These are phyloP conservation scores for Castanopsis chinensis DNA, from an alignment of 306 rosid genomes.

Conservation along the genomic window DNA sequence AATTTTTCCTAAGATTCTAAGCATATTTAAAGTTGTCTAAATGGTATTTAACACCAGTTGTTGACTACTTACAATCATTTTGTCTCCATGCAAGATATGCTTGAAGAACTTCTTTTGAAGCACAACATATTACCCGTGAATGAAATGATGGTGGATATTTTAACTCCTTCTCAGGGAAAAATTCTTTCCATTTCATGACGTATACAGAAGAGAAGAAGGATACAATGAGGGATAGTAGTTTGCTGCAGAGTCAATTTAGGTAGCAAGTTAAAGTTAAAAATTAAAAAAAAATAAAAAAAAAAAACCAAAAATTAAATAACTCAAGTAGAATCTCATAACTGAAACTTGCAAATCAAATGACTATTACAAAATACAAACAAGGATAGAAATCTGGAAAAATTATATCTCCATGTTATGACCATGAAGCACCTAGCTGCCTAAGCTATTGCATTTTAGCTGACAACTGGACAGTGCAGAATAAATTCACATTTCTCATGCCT, in stretches of 20 bases:
- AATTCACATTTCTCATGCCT: not conserved
- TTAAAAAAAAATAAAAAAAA: not conserved
- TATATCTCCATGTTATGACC: not conserved
- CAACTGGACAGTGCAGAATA: not conserved
- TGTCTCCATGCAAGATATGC: conserved; percentile 83
- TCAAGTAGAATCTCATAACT: not conserved
- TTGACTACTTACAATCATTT: conserved; percentile 48
- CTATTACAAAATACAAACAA: not conserved
- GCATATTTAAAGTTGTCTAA: not conserved
- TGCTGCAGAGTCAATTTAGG: conserved; percentile 40
- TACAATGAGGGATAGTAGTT: conserved; percentile 59
- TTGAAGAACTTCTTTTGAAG: conserved; percentile 68
- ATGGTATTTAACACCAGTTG: not conserved
- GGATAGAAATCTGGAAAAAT: not conserved
- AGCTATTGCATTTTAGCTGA: not conserved
- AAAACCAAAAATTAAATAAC: not conserved
- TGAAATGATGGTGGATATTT: conserved; percentile 54
- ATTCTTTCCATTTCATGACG: conserved; percentile 59
- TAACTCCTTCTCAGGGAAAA: conserved; percentile 55
- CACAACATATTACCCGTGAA: conserved; percentile 59
- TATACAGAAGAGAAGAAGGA: conserved; percentile 70
- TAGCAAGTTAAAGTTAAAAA: not conserved
- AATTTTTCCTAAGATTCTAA: not conserved
- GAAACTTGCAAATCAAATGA: not conserved
- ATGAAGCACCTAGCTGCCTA: not conserved